Evolutionary conservation across 306 rosid species (phyloP).

Genomic region (Glycyrrhiza uralensis): DNA sequence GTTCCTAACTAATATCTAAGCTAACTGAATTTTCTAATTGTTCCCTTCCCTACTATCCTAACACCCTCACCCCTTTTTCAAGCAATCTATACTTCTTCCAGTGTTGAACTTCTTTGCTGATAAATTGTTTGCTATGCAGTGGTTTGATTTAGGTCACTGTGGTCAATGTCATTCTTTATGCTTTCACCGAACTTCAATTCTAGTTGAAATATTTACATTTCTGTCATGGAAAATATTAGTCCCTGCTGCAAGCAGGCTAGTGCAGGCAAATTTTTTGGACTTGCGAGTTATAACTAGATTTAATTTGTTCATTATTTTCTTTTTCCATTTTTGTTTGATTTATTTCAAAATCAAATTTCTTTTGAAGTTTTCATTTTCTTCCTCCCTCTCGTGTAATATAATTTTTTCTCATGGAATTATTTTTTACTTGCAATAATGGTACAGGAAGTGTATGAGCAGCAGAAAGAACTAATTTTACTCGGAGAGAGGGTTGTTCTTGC

Average conservation of each 20-base stretch:
- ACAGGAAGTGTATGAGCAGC: constrained; percentile 98
- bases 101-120: constrained; percentile 3
- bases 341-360: not conserved
- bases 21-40: not conserved
- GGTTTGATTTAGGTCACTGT: not conserved
- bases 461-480: constrained; percentile 77
- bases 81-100: constrained; percentile 22
- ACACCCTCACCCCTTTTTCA: not conserved
- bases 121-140: not conserved
- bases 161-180: not conserved
- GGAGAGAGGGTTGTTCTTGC: constrained; percentile 98
- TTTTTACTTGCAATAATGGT: constrained; percentile 22
- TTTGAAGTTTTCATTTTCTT: not conserved
- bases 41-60: not conserved
- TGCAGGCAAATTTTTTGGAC: not conserved
- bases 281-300: not conserved
- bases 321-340: not conserved
- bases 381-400: not conserved
- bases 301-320: not conserved
- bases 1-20: not conserved
- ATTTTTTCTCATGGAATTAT: constrained; percentile 16
- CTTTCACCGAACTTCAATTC: not conserved
- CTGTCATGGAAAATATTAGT: not conserved
- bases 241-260: not conserved
- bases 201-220: not conserved